Base-by-base conservation (phyloP, 1,284 basidiomycete species). In the Sporisorium sorghi region DNA sequence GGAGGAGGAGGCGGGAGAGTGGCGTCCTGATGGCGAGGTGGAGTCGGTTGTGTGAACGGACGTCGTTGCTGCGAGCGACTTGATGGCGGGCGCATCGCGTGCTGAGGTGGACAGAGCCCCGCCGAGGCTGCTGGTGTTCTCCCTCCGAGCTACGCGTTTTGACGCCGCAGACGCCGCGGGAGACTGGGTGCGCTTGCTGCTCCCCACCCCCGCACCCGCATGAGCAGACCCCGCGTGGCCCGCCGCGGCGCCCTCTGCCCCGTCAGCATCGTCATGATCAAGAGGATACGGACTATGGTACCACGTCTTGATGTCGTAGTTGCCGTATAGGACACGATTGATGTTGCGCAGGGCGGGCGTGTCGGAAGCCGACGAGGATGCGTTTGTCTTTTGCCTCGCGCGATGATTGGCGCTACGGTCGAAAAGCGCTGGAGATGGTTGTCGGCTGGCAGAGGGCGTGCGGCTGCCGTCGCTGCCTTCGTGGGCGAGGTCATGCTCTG, bases 211-310 rank as follows among this genome's bases (percentile, higher is more conserved):
- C n/a, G n/a, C n/a, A n/a, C n/a, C n/a, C n/a, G n/a, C 28, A 37
- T 37, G 35, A 5, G 42, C 54, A 7, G 49, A 40, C 15, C 52
- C 14, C 24, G 53, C 37, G 19, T 56, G 53, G 3, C n/a, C n/a
- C n/a, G 52, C 15, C 14, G 44, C 44, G 3, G 43, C 44, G 15
- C 23, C 32, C 14, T 71, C 62, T n/a, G 17, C 9, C 3, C 24
- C 40, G 21, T 68, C 71, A n/a, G 37, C 37, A 9, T 73, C 67
- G 30, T 78, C 67, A 7, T 80, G 72, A 8, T 82, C 76, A 19
- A 84, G 68, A 11, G 81, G 81, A 62, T 84, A 85, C 0, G 84
- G 84, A 32, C 80, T 83, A 40, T 78, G 62, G 65, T 84, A 85
- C 84, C 84, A 85, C 3, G 83, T 76, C 58, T 79, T 81, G 58